A percentile compares a stretch with the other conserved stretches of the same genome.
Evolutionary conservation across 176 grass and related monocot genomes (phyloP).

Genomic region (Zea luxurians): DNA sequence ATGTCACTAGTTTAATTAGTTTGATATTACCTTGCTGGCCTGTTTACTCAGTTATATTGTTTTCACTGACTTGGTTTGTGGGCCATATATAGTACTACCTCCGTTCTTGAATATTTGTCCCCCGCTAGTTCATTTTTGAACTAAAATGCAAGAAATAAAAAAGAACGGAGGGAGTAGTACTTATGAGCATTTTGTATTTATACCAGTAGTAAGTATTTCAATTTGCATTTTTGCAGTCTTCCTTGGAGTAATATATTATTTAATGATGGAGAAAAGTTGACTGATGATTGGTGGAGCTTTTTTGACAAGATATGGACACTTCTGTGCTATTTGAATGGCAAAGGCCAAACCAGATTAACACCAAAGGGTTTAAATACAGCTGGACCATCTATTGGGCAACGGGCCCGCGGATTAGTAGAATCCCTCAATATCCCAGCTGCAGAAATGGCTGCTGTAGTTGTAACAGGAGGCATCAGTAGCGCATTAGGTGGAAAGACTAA

Average conservation of each 20-base stretch:
- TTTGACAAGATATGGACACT: constrained; percentile 90
- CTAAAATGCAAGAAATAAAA: too few relatives aligned
- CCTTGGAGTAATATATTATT: constrained; percentile 54
- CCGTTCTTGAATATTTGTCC: too few relatives aligned
- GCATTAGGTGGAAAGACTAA: constrained; percentile 73
- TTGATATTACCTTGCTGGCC: background rate
- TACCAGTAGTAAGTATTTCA: constrained; percentile 21
- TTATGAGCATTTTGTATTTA: constrained; percentile 29
- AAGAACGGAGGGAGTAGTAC: background rate
- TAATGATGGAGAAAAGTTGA: constrained; percentile 50
- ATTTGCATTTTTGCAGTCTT: constrained; percentile 59
- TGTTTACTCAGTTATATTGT: constrained; percentile 2
- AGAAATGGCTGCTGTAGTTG: constrained; percentile 98
- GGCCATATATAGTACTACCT: background rate
- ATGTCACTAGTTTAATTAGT: constrained; percentile 11
- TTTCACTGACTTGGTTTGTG: constrained; percentile 15
- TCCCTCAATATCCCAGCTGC: constrained; percentile 96
- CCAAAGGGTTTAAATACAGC: constrained; percentile 57
- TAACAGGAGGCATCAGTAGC: constrained; percentile 81
- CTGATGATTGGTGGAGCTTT: constrained; percentile 72
- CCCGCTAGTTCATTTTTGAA: too few relatives aligned
- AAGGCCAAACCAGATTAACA: constrained; percentile 60
- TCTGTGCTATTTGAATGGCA: constrained; percentile 74
- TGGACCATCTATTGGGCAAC: constrained; percentile 79
- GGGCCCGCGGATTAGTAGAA: constrained; percentile 92